phyloP scores from a whole-genome alignment of 441 rosid species.

The Eruca vesicaria region DNA sequence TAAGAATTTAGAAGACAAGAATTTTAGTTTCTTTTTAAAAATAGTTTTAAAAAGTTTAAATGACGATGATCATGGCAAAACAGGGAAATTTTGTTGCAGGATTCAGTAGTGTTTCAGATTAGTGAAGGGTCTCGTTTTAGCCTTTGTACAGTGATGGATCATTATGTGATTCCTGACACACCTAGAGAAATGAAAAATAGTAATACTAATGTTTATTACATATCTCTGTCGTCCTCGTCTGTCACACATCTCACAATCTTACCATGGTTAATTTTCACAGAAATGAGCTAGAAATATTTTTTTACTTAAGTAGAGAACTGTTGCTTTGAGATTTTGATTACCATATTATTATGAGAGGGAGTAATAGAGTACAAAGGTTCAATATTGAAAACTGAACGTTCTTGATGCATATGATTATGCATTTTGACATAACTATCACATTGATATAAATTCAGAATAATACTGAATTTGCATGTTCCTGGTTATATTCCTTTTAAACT shows the following conservation, averaged over 20 bases:
- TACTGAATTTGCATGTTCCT: not conserved
- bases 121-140: conserved; percentile 23
- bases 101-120: conserved; percentile 9
- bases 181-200: conserved; percentile 7
- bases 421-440: too few species aligned
- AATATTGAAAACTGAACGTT: too few species aligned
- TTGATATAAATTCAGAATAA: not conserved
- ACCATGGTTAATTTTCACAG: not conserved
- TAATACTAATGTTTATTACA: conserved; percentile 11
- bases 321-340: not conserved
- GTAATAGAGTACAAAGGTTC: too few species aligned
- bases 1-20: not conserved
- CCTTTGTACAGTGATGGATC: conserved; percentile 45
- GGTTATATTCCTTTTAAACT: not conserved
- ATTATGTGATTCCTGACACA: conserved; percentile 52
- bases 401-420: too few species aligned
- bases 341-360: not conserved
- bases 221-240: conserved; percentile 22
- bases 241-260: conserved; percentile 4
- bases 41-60: not conserved
- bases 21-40: not conserved
- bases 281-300: not conserved
- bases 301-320: not conserved
- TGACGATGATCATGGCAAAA: conserved; percentile 28
- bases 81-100: conserved; percentile 28